Conservation (phyloP, 148 eudicot species). For the Suaeda aralocaspica region DNA sequence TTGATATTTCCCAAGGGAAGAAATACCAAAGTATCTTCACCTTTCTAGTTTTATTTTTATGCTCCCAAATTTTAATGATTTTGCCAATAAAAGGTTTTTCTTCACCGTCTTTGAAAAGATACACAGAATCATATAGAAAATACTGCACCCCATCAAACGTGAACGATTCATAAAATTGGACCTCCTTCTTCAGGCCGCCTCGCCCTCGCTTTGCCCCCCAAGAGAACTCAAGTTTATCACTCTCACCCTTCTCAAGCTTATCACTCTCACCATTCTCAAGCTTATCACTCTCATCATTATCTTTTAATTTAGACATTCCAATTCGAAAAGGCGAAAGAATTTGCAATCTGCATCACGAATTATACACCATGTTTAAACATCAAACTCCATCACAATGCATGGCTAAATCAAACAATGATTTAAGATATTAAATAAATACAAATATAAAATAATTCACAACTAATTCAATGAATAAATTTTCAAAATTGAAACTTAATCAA, state of each 20-base stretch:
- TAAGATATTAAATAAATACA: not conserved
- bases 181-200: conserved; percentile 42
- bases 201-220: conserved; percentile 63
- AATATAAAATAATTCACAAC: no score
- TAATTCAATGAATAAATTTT: no score
- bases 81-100: conserved; percentile 57
- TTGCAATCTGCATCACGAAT: conserved; percentile 7
- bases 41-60: conserved; percentile 30
- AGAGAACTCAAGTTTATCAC: conserved; percentile 45
- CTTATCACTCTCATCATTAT: conserved; percentile 22
- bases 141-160: conserved; percentile 53
- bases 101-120: conserved; percentile 45
- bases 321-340: not conserved
- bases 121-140: conserved; percentile 56
- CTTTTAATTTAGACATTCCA: conserved; percentile 25
- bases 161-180: conserved; percentile 64
- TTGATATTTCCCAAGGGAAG: conserved; percentile 52
- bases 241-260: no score
- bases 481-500: no score
- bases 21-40: conserved; percentile 76
- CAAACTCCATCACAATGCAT: not conserved
- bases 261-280: no score
- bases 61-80: conserved; percentile 58
- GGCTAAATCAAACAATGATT: not conserved
- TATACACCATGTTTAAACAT: not conserved